Conservation (phyloP, 495 filamentous ascomycete genomes). For the Penicillium maclennaniae region DNA sequence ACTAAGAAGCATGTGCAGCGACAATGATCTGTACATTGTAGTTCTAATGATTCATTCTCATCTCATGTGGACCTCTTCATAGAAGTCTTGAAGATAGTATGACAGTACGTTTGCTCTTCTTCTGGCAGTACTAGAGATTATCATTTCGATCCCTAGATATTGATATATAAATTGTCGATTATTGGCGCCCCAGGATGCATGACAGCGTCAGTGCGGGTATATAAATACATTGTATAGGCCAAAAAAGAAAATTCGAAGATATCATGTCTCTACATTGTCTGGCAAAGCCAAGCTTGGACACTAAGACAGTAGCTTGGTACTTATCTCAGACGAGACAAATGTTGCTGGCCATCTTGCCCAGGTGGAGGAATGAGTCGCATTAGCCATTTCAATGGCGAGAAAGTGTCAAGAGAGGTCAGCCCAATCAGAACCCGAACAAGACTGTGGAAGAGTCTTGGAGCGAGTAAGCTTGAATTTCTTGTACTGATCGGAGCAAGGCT, state of each 20-base stretch:
- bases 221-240: slow-evolving; percentile 6
- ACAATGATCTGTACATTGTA: too few species aligned
- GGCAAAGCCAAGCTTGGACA: not conserved
- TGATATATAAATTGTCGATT: too few species aligned
- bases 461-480: not conserved
- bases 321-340: not conserved
- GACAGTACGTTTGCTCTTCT: too few species aligned
- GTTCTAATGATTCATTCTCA: too few species aligned
- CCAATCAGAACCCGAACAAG: not conserved
- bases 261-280: not conserved
- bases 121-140: too few species aligned
- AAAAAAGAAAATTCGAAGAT: not conserved
- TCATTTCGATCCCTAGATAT: too few species aligned
- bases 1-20: too few species aligned
- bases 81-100: too few species aligned
- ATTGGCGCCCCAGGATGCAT: not conserved
- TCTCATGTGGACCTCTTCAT: too few species aligned
- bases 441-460: not conserved
- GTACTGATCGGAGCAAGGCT: not conserved
- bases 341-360: not conserved
- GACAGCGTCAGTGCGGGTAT: not conserved
- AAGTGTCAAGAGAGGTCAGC: not conserved
- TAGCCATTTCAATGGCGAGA: not conserved
- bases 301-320: not conserved
- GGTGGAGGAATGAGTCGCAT: not conserved